Conservation (phyloP, 2,329 filamentous ascomycete genomes). For the Bisporella sp. region DNA sequence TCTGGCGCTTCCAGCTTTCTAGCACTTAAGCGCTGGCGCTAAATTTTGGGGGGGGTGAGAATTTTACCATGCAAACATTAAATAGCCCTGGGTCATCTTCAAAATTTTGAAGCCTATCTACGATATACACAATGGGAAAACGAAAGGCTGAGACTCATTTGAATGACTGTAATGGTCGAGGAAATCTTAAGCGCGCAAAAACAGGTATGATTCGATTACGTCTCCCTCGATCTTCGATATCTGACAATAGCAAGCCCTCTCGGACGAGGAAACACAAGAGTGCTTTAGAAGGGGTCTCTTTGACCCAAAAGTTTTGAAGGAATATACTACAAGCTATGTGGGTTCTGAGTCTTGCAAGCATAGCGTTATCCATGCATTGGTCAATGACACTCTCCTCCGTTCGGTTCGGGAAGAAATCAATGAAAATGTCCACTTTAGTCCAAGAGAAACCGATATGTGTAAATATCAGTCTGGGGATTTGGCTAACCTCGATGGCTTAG, state of each 20-base stretch:
- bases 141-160: slow-evolving; percentile 48
- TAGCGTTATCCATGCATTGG: slow-evolving; percentile 75
- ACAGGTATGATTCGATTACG: slow-evolving; percentile 27
- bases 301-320: slow-evolving; percentile 46
- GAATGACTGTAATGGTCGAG: slow-evolving; percentile 32
- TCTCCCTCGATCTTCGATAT: slow-evolving; percentile 7
- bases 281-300: slow-evolving; percentile 63
- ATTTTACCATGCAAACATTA: too few relatives aligned
- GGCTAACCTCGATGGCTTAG: slow-evolving; percentile 90
- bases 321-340: slow-evolving; percentile 57
- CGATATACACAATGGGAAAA: slow-evolving; percentile 23
- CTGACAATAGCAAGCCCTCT: slow-evolving; percentile 21
- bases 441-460: slow-evolving; percentile 99
- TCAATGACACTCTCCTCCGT: slow-evolving; percentile 76
- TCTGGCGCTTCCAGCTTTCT: too few relatives aligned
- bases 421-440: slow-evolving; percentile 87
- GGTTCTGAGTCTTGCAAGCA: slow-evolving; percentile 75
- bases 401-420: slow-evolving; percentile 83
- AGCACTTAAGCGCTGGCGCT: too few relatives aligned
- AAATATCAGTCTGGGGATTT: slow-evolving; percentile 97
- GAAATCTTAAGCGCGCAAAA: slow-evolving; percentile 41
- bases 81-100: too few relatives aligned
- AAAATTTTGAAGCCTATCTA: too few relatives aligned
- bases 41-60: too few relatives aligned
- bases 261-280: slow-evolving; percentile 24